Evolutionary conservation across 1,284 basidiomycete genomes (phyloP), one percentile per base, ranked within the genome.

Genomic region (Kwoniella shivajii): DNA sequence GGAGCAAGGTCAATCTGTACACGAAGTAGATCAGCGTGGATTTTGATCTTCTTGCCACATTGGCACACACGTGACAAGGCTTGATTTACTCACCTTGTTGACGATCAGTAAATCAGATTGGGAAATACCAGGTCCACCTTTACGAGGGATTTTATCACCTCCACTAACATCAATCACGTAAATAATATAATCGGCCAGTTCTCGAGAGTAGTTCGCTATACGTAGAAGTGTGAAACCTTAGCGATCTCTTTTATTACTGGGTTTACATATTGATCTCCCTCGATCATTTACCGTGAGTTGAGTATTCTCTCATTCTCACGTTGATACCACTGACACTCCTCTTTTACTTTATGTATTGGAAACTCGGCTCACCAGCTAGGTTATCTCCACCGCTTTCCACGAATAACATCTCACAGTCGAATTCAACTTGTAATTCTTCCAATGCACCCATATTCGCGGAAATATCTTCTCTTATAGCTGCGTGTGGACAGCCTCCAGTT

Each of bases 61-160:
- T 30, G 22, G 33, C 4, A 22, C n/a, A n/a, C n/a, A n/a, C n/a
- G n/a, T n/a, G n/a, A n/a, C n/a, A n/a, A n/a, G n/a, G n/a, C n/a
- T n/a, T n/a, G n/a, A n/a, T n/a, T 16, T 10, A 59, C 78, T 58
- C 44, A 88, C 92, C 83, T 97, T 97, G 83, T 99, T 99, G 69
- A 99, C 86, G 26, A 99, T 86, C 48, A 99, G 81, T 31, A 99
- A 81, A 79, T 99, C 95, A 2, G 92, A 94, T 63, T 81, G 79
- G 0, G 91, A 92, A 66, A 97, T 95, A 13, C 95, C 95, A 1
- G 95, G 95, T 1, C 95, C 95, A 6, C 96, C 95, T 80, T 99
- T 99, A 30, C 95, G 83, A 10, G 95, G 95, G 61, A 99, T 95
- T 79, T 99, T 99, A 80, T 99, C 96, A 0, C 95, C 95, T 26